Evolutionary conservation across 257 asterid genomes (phyloP).

Genomic region (Verbena officinalis): DNA sequence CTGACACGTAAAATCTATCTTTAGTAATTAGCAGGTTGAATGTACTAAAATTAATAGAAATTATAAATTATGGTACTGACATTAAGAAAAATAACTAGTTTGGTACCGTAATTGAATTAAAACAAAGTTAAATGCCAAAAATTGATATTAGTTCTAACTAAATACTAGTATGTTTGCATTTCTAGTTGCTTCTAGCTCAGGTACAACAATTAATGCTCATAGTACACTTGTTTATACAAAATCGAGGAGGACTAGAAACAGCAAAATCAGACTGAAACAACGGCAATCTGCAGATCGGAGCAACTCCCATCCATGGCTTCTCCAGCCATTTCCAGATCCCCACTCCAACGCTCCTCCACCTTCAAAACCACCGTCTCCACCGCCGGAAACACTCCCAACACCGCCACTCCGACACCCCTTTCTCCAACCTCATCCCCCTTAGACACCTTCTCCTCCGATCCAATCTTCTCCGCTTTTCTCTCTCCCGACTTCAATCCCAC

Average conservation of each 20-base stretch:
- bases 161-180: too few species aligned
- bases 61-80: too few species aligned
- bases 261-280: not conserved
- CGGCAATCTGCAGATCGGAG: constrained; percentile 9
- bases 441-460: constrained; percentile 75
- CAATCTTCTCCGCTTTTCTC: constrained; percentile 84
- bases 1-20: too few species aligned
- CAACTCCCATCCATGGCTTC: constrained; percentile 51
- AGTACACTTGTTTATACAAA: not conserved
- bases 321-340: constrained; percentile 65
- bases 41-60: too few species aligned
- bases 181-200: too few species aligned
- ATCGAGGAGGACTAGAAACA: not conserved
- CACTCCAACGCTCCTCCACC: constrained; percentile 81
- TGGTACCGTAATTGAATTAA: too few species aligned
- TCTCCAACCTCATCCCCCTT: constrained; percentile 44
- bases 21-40: too few species aligned
- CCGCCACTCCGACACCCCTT: constrained; percentile 34
- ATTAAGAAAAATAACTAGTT: too few species aligned
- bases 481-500: constrained; percentile 82
- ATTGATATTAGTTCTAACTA: too few species aligned
- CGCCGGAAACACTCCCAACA: constrained; percentile 31
- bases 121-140: too few species aligned
- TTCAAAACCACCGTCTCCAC: constrained; percentile 47
- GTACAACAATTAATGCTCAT: constrained; percentile 4